Percentiles rank a stretch among this genome's conserved stretches.
Evolutionary conservation across 2,329 filamentous ascomycete species (phyloP).

Genomic region (Metarhizium brunneum): DNA sequence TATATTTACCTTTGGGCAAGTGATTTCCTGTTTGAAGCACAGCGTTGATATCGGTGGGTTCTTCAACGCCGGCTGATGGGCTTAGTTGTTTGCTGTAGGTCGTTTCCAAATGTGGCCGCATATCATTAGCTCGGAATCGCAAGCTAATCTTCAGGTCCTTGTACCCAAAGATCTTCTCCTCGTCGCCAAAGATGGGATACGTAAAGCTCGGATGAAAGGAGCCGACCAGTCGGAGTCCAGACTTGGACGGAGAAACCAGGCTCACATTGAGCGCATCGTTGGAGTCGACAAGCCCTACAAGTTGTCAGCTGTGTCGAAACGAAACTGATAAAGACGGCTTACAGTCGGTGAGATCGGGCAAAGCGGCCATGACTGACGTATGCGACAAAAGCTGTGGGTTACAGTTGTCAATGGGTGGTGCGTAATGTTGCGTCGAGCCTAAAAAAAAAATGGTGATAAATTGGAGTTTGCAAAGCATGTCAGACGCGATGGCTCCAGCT

Average conservation of each 20-base stretch:
- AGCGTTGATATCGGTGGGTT: slow-evolving; percentile 59
- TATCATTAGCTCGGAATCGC: slow-evolving; percentile 57
- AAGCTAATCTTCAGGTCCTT: slow-evolving; percentile 69
- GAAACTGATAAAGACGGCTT: slow-evolving; percentile 8
- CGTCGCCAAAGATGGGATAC: slow-evolving; percentile 88
- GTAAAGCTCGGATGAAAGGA: slow-evolving; percentile 81
- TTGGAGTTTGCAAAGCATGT: slow-evolving; percentile 4
- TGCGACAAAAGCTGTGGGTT: not conserved
- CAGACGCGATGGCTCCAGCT: slow-evolving; percentile 6
- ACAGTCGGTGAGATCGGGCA: slow-evolving; percentile 25
- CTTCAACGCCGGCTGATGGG: slow-evolving; percentile 51
- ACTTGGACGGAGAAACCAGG: slow-evolving; percentile 41
- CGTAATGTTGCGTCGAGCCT: not conserved
- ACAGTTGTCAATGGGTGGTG: not conserved
- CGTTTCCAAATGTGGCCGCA: slow-evolving; percentile 67
- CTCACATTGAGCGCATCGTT: slow-evolving; percentile 56
- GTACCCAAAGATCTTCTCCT: slow-evolving; percentile 87
- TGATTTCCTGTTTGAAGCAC: slow-evolving; percentile 55
- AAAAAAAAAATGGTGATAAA: not conserved
- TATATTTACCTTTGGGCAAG: slow-evolving; percentile 53
- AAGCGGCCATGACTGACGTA: slow-evolving; percentile 16
- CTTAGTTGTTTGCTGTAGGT: slow-evolving; percentile 64
- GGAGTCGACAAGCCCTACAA: slow-evolving; percentile 46
- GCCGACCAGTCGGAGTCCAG: slow-evolving; percentile 46
- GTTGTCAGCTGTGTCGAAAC: not conserved